Evolutionary conservation across 805 yeast species (phyloP), one percentile per base, ranked within the genome.

Genomic region (Wickerhamomyces tratensis): DNA sequence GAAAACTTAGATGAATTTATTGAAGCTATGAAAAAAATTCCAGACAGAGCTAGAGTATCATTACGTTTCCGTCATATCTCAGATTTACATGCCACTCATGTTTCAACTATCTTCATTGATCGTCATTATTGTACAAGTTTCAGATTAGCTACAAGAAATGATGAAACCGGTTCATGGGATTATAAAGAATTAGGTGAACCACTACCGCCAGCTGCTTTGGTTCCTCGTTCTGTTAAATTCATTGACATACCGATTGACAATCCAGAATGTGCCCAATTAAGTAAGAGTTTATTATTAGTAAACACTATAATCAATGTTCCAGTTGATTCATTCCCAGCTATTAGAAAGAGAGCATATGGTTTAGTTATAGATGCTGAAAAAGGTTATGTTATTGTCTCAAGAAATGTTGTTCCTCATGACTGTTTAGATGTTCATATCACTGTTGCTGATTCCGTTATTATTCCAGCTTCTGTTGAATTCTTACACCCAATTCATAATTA

Each of bases 401-500:
- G 96, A 46, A 70, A 79, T 45, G 69, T 75, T 42, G 86, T 88
- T 26, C 95, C 96, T 7, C 95, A 87, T 63, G 95, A 85, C 51
- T 67, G 72, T 51, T 45, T 65, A 35, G 95, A 89, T 59, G 71
- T 88, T 25, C 69, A 76, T 39, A 72, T 89, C 20, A 79, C 89
- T 3, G 76, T 89, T 56, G 95, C 96, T 5, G 96, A 89, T 48
- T 82, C 95, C 1, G 76, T 86, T 25, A 77, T 81, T 49, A 72
- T 88, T 12, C 86, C 94, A 0, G 96, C 82, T 1, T 70, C 77
- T 48, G 93, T 88, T 26, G 79, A 79, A 25, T 89, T 87, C 52
- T 65, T 86, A 54, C 96, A 88, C 57, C 96, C 97, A 33, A 77
- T 86, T 34, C 86, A 82, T 51, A 88, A 88, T 51, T 88, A 83